Evolutionary conservation across 306 rosid genomes (phyloP), one percentile per base, ranked within the genome.

Genomic region (Inga oerstediana): DNA sequence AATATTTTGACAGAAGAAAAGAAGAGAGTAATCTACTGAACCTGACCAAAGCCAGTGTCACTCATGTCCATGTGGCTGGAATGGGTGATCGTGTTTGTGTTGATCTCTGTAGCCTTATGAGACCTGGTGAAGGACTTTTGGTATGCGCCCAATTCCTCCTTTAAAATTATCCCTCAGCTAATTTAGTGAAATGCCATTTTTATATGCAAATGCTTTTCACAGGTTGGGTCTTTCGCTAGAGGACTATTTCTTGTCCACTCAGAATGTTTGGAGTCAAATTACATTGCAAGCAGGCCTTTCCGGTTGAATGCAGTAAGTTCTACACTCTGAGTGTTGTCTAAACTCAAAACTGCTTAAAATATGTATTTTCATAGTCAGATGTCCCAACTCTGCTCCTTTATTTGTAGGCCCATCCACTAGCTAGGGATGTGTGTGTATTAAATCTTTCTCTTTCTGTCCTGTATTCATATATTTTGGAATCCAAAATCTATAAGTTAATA

Each of bases 81-180:
- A 93, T 95, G 97, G 98, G 99, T 35, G 99, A 95, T 89, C 97
- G 97, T 8, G 96, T 93, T 82, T 95, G 98, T 80, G 98, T 95
- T 2, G 99, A 95, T 84, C 98, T 95, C 44, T 95, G 98, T 77
- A 90, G 94, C 86, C 94, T 95, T 75, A 89, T 93, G 97, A 92
- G 84, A 78, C 97, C 96, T 0, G 96, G 99, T 62, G 99, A 95
- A 93, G 98, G 97, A 85, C 97, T 95, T 87, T 90, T 95, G 19
- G 99, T 93, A 88, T 59, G 86, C 79, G 39, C 85, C 61, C 24
- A 7, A 75, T 74, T 87, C 56, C 84, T 39, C 58, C 64, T 64
- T 59, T n/a, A 71, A 46, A 72, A 34, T 76, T 54, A 49, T 44
- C 69, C 22, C 64, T 76, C 76, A 27, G 56, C 79, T 80, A 74